Evolutionary conservation across 306 rosid genomes (phyloP).

Genomic region (Sphenostylis stenocarpa): DNA sequence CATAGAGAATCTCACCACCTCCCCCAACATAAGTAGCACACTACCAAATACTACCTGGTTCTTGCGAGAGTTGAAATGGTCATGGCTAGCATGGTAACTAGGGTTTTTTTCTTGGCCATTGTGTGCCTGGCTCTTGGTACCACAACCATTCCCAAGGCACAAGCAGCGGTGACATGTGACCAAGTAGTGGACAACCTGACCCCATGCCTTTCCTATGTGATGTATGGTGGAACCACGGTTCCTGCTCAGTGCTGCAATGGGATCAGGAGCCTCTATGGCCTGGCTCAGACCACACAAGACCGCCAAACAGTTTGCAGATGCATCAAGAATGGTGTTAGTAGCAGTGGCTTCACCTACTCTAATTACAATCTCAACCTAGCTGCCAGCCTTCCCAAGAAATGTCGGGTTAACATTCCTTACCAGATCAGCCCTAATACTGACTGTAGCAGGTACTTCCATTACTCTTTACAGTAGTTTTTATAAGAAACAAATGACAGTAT

Average conservation of each 20-base stretch:
- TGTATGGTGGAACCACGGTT: background rate
- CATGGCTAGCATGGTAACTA: constrained; percentile 33
- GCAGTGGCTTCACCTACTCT: constrained; percentile 29
- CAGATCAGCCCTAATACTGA: constrained; percentile 61
- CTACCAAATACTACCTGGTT: background rate
- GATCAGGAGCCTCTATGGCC: constrained; percentile 22
- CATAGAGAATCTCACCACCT: background rate
- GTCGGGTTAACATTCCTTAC: constrained; percentile 59
- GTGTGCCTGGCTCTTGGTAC: constrained; percentile 31
- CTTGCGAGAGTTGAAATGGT: background rate
- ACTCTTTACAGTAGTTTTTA: no score
- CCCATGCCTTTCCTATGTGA: constrained; percentile 46
- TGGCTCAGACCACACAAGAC: constrained; percentile 53
- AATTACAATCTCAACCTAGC: constrained; percentile 33
- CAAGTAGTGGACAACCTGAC: constrained; percentile 30
- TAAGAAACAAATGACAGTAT: no score
- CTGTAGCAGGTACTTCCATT: constrained; percentile 41
- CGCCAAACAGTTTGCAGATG: constrained; percentile 58
- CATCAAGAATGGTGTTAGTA: constrained; percentile 43
- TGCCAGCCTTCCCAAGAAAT: constrained; percentile 48
- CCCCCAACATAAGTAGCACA: background rate
- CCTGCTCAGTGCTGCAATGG: constrained; percentile 51
- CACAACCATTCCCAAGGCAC: constrained; percentile 7
- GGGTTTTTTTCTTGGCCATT: constrained; percentile 26
- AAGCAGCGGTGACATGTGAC: constrained; percentile 40